Conservation (phyloP, 441 rosid species). For the Populus trichocarpa region DNA sequence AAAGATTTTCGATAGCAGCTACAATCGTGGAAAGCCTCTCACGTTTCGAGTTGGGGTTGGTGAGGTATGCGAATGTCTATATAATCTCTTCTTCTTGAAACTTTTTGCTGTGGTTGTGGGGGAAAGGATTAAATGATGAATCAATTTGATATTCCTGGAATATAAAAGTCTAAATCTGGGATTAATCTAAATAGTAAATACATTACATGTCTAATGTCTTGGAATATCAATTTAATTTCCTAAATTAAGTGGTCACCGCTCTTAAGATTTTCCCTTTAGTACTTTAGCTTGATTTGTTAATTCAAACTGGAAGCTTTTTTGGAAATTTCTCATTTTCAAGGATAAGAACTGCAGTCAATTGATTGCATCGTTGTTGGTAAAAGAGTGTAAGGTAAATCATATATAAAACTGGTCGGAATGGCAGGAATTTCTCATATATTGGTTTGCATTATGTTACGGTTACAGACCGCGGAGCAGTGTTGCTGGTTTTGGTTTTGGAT, state of each 20-base stretch:
- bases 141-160: background rate
- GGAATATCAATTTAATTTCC: background rate
- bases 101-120: background rate
- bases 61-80: slow-evolving; percentile 43
- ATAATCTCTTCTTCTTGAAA: background rate
- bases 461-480: background rate
- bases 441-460: background rate
- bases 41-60: slow-evolving; percentile 78
- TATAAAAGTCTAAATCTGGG: background rate
- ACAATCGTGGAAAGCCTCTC: slow-evolving; percentile 81
- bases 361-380: too few species aligned
- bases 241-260: background rate
- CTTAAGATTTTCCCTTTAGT: background rate
- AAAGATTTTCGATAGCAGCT: slow-evolving; percentile 88
- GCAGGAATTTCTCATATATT: background rate
- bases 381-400: background rate
- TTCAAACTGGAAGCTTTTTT: background rate
- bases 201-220: background rate
- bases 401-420: background rate
- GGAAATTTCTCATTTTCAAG: background rate
- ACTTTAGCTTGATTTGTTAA: background rate
- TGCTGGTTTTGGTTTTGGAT: background rate
- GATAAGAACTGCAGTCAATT: background rate
- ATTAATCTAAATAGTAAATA: background rate
- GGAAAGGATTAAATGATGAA: background rate